Evolutionary conservation across 225 moss, liverwort and hornwort species (phyloP).

Genomic region (Straminergon stramineum): DNA sequence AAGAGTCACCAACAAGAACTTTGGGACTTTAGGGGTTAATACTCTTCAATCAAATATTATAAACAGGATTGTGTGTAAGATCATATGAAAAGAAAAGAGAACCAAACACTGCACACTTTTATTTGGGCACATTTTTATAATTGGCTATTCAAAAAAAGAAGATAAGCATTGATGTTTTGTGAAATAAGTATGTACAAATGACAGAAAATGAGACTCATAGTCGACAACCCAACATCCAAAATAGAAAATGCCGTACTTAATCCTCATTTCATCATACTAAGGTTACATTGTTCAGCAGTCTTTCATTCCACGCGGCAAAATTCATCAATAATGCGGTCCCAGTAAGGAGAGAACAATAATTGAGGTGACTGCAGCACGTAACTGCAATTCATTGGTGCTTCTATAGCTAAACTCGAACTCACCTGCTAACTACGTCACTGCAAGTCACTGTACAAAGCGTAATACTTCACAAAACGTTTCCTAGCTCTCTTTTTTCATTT

Average conservation of each 20-base stretch:
- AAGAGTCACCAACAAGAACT: too few species aligned
- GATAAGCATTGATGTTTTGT: neutral
- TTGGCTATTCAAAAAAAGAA: too few species aligned
- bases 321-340: constrained; percentile 9
- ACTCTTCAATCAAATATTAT: neutral
- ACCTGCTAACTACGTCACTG: constrained; percentile 8
- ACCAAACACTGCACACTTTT: neutral
- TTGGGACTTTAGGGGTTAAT: too few species aligned
- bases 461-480: constrained; percentile 14
- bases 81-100: neutral
- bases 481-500: neutral
- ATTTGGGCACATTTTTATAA: neutral
- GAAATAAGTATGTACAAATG: neutral
- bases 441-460: constrained; percentile 33
- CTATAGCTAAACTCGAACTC: constrained; percentile 21
- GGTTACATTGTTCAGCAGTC: neutral
- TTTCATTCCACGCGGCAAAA: neutral
- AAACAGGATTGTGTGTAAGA: neutral
- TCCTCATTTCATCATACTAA: neutral
- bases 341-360: constrained; percentile 22
- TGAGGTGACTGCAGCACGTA: constrained; percentile 9
- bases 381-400: constrained; percentile 8
- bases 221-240: neutral
- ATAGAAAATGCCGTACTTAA: neutral
- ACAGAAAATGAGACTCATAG: too few species aligned